Base-by-base conservation (phyloP, 2,329 filamentous ascomycete genomes). In the Aureobasidium vineae region DNA sequence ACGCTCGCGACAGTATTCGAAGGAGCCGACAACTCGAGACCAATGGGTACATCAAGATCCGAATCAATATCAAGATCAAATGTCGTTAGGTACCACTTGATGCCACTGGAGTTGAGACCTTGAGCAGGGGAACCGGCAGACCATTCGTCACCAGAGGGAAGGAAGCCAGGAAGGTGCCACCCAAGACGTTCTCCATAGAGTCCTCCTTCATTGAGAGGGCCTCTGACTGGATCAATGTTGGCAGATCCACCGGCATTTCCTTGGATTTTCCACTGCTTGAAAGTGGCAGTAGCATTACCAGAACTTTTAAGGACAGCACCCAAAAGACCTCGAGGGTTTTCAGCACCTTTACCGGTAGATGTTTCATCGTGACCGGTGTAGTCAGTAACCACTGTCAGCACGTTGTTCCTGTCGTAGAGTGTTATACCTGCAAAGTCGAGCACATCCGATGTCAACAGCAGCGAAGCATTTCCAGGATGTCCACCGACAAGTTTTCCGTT, bases 341-440 rank as follows among this genome's bases (percentile, higher is more conserved):
- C 76, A 8, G 83, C 82, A 0, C 77, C 79, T 57, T 87, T 87
- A 1, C 70, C 70, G 10, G 76, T 75, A 1, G 77, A 78, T 0
- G 81, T 82, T 28, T 85, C 78, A 54, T 86, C 85, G 71, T 88
- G 84, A 8, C 86, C 86, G 10, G 83, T 85, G 74, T 88, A 82
- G 70, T 88, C 84, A 72, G 85, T 82, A n/a, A 87, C 77, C 2
- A 87, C 75, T 5, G 86, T 80, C 5, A 87, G 76, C 2, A 83
- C 73, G 65, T 85, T 85, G 0, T 79, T 74, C 0, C 70, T 72
- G 0, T 71, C 73, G 15, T 76, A 73, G 0, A 54, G 70, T 67
- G 80, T 83, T 2, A 77, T 79, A 54, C 84, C 83, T 38, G 76
- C 72, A 71, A 88, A 86, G 0, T 83, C 81, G 38, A 87, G 78